Conservation (phyloP, 2,329 filamentous ascomycete species). For the Talaromyces sp. region DNA sequence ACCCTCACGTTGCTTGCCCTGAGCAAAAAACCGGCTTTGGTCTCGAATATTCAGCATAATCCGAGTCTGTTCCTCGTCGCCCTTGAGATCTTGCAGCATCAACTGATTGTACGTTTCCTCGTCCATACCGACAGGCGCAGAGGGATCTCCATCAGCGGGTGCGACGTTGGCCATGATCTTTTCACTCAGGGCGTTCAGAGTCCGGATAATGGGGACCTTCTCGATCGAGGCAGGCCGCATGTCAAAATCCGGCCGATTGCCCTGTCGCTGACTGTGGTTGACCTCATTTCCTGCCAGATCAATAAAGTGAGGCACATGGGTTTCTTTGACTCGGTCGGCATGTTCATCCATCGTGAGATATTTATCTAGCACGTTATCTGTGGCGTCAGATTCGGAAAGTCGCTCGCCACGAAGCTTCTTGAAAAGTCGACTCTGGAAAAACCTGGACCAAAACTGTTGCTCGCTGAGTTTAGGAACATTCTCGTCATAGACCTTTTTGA, state of each 20-base stretch:
- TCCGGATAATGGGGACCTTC: slow-evolving; percentile 82
- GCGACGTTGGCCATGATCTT: slow-evolving; percentile 88
- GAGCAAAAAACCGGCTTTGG: slow-evolving; percentile 74
- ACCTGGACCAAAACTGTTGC: slow-evolving; percentile 83
- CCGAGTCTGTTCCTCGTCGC: slow-evolving; percentile 65
- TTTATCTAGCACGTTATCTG: slow-evolving; percentile 75
- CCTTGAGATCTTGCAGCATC: slow-evolving; percentile 71
- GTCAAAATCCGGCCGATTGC: slow-evolving; percentile 82
- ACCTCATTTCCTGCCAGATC: slow-evolving; percentile 92
- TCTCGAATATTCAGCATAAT: slow-evolving; percentile 85
- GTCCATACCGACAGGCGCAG: slow-evolving; percentile 61
- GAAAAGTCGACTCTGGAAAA: slow-evolving; percentile 84
- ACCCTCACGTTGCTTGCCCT: slow-evolving; percentile 29
- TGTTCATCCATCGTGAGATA: slow-evolving; percentile 71
- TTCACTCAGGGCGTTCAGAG: slow-evolving; percentile 83
- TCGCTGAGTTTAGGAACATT: slow-evolving; percentile 78
- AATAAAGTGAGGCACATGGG: slow-evolving; percentile 79
- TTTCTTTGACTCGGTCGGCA: slow-evolving; percentile 41
- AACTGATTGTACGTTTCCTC: slow-evolving; percentile 70
- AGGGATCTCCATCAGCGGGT: slow-evolving; percentile 65
- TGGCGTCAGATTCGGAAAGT: slow-evolving; percentile 68
- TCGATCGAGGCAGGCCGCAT: slow-evolving; percentile 72
- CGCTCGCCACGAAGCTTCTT: slow-evolving; percentile 90
- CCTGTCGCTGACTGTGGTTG: slow-evolving; percentile 79
- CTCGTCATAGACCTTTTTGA: slow-evolving; percentile 87